phyloP scores from a whole-genome alignment of 306 rosid genomes.

The Oxytropis ochrocephala region DNA sequence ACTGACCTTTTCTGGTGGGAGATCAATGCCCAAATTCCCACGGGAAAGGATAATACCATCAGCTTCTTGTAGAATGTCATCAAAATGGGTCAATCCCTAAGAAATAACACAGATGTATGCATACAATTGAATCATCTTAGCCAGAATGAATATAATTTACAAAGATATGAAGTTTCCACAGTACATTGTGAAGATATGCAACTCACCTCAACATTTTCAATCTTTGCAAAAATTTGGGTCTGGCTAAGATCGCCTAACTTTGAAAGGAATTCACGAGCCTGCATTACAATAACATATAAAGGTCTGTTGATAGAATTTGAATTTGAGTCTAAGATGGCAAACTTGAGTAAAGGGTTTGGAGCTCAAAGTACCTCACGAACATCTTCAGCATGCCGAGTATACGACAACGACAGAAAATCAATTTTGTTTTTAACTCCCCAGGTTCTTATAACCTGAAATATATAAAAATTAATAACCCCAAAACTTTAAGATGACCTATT shows the following conservation, averaged over 20 bases:
- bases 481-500: background rate
- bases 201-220: constrained; percentile 80
- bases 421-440: constrained; percentile 87
- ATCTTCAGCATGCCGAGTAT: constrained; percentile 80
- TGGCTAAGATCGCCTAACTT: constrained; percentile 60
- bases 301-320: constrained; percentile 1
- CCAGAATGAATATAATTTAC: background rate
- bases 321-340: constrained; percentile 7
- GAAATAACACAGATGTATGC: background rate
- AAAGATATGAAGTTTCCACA: background rate
- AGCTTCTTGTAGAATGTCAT: constrained; percentile 90
- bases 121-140: background rate
- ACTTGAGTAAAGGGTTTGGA: constrained; percentile 7
- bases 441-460: constrained; percentile 69
- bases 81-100: constrained; percentile 89
- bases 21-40: constrained; percentile 93
- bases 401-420: constrained; percentile 85
- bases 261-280: constrained; percentile 91
- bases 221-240: constrained; percentile 92
- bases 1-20: constrained; percentile 92
- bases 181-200: constrained; percentile 4
- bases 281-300: constrained; percentile 18
- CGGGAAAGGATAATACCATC: constrained; percentile 92
- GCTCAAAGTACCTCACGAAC: constrained; percentile 60
- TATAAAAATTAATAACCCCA: background rate